Base-by-base conservation (phyloP, 192 early-diverging fungal species). In the Chytriomyces hyalinus region DNA sequence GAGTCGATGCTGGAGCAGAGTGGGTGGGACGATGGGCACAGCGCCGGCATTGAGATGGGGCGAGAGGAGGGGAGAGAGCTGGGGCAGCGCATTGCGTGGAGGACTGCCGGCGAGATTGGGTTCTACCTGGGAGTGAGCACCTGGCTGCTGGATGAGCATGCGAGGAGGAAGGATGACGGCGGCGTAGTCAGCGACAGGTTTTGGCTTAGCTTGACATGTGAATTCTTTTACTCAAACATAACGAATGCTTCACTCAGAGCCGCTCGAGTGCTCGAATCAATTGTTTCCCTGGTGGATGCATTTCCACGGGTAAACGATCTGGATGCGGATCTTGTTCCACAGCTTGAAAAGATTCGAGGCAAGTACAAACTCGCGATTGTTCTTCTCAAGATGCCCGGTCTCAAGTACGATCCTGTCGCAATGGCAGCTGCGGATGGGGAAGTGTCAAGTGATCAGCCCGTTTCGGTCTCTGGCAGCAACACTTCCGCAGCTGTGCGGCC, bases 341-440 rank as follows among this genome's bases (percentile, higher is more conserved):
- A 65, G 17, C 45, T 75, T 11, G 73, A 75, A 49, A 64, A 66
- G 49, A 75, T 75, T 66, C 73, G 73, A n/a, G 73, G 62, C 20
- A 75, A 75, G 36, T 75, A 65, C 49, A 65, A 10, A 26, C 63
- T 75, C 13, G 73, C 73, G 46, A 75, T 26, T 6, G 73, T 75
- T n/a, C 28, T 75, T n/a, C 47, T 75, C 22, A 75, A 75, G 49
- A 65, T 65, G 73, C 61, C 61, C 5, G 28, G 65, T 45, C 63
- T 75, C 13, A 36, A 65, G n/a, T 65, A 17, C 17, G 26, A 65
- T 65, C 36, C 63, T 17, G 53, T 3, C 1, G 53, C 53, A 36
- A 36, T 36, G 28, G 28, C 28, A 1, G 28, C 28, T 36, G 28
- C 28, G 28, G 28, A 36, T 0, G 28, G 28, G 2, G 28, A 36